phyloP scores from a whole-genome alignment of 2,329 filamentous ascomycete genomes.

The Simplicillium aogashimaense region DNA sequence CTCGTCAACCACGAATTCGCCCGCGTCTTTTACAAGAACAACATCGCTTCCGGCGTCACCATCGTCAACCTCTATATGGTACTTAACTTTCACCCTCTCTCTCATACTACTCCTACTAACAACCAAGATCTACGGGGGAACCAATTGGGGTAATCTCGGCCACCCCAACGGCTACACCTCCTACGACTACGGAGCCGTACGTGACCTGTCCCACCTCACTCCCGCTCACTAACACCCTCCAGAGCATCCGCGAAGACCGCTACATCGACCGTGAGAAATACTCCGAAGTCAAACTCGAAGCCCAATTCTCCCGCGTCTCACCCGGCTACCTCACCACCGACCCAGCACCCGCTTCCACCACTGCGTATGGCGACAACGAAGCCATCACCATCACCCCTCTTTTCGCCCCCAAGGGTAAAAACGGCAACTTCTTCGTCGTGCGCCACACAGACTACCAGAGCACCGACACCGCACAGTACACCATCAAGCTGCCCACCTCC shows the following conservation, averaged over 20 bases:
- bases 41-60: slow-evolving; percentile 53
- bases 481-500: slow-evolving; percentile 51
- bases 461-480: slow-evolving; percentile 47
- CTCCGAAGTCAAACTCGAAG: slow-evolving; percentile 66
- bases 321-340: slow-evolving; percentile 56
- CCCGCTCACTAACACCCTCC: neutral
- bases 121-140: slow-evolving; percentile 57
- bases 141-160: slow-evolving; percentile 75
- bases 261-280: slow-evolving; percentile 65
- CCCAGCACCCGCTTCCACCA: slow-evolving; percentile 37
- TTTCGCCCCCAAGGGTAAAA: slow-evolving; percentile 31
- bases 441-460: slow-evolving; percentile 58
- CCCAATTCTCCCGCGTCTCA: slow-evolving; percentile 64
- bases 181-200: slow-evolving; percentile 40
- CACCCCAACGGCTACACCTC: slow-evolving; percentile 55
- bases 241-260: slow-evolving; percentile 56
- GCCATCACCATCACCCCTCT: slow-evolving; percentile 53
- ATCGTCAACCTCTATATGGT: slow-evolving; percentile 72
- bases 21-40: slow-evolving; percentile 71
- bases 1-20: slow-evolving; percentile 66
- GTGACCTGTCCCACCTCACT: slow-evolving; percentile 9
- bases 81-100: slow-evolving; percentile 6
- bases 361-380: slow-evolving; percentile 39
- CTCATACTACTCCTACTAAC: neutral
- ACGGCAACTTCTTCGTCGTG: slow-evolving; percentile 54